Evolutionary conservation across 2,329 filamentous ascomycete genomes (phyloP).

Genomic region (Saccharata proteae): DNA sequence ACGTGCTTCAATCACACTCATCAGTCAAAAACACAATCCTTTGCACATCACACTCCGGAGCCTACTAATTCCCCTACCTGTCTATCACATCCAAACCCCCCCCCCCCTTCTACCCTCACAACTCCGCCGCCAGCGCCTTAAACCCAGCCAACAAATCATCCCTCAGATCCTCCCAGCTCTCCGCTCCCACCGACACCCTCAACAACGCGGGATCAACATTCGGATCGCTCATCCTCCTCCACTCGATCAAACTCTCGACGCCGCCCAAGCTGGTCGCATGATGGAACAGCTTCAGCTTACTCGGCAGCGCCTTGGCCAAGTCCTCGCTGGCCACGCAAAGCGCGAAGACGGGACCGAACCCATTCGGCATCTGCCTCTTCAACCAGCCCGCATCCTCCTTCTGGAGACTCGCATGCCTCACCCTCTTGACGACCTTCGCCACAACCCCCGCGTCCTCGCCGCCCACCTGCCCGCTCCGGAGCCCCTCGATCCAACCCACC

Average conservation of each 20-base stretch:
- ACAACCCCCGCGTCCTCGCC: constrained; percentile 38
- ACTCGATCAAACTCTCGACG: constrained; percentile 93
- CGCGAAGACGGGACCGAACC: constrained; percentile 80
- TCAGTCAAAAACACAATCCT: too few relatives aligned
- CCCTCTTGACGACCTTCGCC: constrained; percentile 29
- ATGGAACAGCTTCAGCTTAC: constrained; percentile 71
- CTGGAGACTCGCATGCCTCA: constrained; percentile 76
- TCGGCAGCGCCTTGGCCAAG: constrained; percentile 58
- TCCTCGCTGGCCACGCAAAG: constrained; percentile 51
- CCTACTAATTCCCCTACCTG: too few relatives aligned
- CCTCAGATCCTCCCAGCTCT: constrained; percentile 73
- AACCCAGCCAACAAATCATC: constrained; percentile 47
- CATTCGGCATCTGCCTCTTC: constrained; percentile 75
- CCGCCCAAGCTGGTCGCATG: constrained; percentile 91
- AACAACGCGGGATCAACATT: constrained; percentile 60
- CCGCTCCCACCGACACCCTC: constrained; percentile 75
- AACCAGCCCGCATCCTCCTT: constrained; percentile 54
- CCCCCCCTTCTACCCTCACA: too few relatives aligned
- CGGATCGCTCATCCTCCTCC: constrained; percentile 78
- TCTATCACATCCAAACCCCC: too few relatives aligned
- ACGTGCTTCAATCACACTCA: too few relatives aligned
- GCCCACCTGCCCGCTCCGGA: constrained; percentile 31
- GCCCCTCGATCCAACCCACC: constrained; percentile 56
- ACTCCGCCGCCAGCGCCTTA: constrained; percentile 9
- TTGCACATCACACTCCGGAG: too few relatives aligned